These are phyloP conservation scores for Phytopythium helicoides DNA, from an alignment of 352 stramenopile species.

Conservation along the genomic window DNA sequence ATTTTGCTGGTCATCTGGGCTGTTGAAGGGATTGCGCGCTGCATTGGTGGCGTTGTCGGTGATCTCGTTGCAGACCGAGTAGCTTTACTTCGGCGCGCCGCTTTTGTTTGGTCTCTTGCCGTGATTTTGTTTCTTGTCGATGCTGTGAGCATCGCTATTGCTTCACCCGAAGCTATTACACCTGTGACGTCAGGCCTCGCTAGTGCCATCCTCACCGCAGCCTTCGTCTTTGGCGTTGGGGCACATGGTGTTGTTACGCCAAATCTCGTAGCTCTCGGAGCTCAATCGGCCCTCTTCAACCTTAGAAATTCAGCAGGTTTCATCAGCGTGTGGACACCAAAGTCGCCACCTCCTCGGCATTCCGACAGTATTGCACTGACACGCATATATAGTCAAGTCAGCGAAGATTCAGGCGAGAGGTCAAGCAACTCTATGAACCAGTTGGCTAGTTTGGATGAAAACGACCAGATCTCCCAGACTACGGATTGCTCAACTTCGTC, in stretches of 20 bases:
- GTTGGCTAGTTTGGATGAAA: background rate
- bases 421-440: conserved; percentile 2
- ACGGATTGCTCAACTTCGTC: background rate
- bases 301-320: background rate
- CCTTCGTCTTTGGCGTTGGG: conserved; percentile 32
- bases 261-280: conserved; percentile 48
- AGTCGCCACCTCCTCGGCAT: background rate
- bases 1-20: conserved; percentile 56
- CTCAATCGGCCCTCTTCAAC: conserved; percentile 22
- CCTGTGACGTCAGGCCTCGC: conserved; percentile 21
- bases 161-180: background rate
- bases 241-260: conserved; percentile 50
- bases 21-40: conserved; percentile 48
- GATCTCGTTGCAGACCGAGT: conserved; percentile 48
- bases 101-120: conserved; percentile 44
- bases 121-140: conserved; percentile 43
- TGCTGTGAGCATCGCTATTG: conserved; percentile 11
- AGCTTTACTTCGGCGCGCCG: conserved; percentile 31
- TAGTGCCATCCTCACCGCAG: conserved; percentile 28
- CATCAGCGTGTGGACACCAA: conserved; percentile 1
- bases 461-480: no score
- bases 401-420: conserved; percentile 2
- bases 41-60: conserved; percentile 48
- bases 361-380: background rate
- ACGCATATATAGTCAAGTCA: conserved; percentile 3